Evolutionary conservation across 805 yeast genomes (phyloP).

Genomic region (Zygotorulaspora danielsina): DNA sequence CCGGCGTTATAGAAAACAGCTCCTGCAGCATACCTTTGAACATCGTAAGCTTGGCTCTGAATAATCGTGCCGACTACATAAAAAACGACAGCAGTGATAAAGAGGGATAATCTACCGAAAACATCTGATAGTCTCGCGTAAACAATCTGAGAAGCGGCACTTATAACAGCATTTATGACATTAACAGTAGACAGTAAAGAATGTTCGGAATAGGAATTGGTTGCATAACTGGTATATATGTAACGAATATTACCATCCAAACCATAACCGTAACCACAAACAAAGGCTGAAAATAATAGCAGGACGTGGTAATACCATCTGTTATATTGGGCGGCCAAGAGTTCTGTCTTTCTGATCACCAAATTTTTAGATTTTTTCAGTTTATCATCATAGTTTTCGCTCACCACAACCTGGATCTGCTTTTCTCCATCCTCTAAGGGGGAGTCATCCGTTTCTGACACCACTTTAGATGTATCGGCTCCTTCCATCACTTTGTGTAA

Average conservation of each 20-base stretch:
- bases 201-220: constrained; percentile 46
- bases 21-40: constrained; percentile 54
- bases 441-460: no score
- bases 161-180: constrained; percentile 49
- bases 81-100: constrained; percentile 44
- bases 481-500: no score
- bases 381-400: constrained; percentile 3
- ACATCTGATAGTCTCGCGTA: constrained; percentile 54
- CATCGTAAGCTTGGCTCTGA: constrained; percentile 51
- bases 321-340: constrained; percentile 45
- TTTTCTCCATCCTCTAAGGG: neutral
- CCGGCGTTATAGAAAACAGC: constrained; percentile 48
- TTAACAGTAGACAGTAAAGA: constrained; percentile 49
- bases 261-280: constrained; percentile 53
- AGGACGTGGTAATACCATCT: constrained; percentile 34
- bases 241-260: constrained; percentile 48
- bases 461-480: no score
- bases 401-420: neutral
- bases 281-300: constrained; percentile 44
- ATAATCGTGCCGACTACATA: constrained; percentile 55
- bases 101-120: constrained; percentile 51
- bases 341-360: constrained; percentile 49
- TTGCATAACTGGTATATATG: constrained; percentile 50
- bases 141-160: constrained; percentile 54
- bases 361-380: constrained; percentile 32